phyloP scores from a whole-genome alignment of 306 rosid genomes.

The Medicago truncatula region DNA sequence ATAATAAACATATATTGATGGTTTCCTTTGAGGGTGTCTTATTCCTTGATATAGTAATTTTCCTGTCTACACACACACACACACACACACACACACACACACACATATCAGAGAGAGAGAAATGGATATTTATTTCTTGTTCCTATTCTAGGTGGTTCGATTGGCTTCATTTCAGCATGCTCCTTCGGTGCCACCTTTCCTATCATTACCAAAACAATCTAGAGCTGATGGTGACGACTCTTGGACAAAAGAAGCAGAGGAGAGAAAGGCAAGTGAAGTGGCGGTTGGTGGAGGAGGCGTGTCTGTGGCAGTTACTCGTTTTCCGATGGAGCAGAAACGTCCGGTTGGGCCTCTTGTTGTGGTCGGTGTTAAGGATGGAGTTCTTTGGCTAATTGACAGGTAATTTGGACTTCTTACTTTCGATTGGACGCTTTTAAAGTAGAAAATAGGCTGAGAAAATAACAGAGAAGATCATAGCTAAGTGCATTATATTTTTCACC shows the following conservation, averaged over 20 bases:
- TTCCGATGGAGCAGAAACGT: constrained; percentile 95
- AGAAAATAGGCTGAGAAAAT: constrained; percentile 20
- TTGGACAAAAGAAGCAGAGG: constrained; percentile 64
- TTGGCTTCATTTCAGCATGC: constrained; percentile 99
- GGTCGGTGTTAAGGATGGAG: constrained; percentile 98
- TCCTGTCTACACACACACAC: neutral
- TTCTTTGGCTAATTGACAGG: constrained; percentile 99
- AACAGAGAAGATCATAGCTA: constrained; percentile 12
- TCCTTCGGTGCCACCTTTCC: constrained; percentile 95
- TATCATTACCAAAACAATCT: constrained; percentile 78
- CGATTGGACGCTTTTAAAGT: too few species aligned
- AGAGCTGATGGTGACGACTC: constrained; percentile 76
- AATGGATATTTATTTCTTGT: constrained; percentile 21
- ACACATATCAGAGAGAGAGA: neutral
- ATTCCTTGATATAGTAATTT: constrained; percentile 17
- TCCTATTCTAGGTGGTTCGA: constrained; percentile 79
- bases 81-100: too few species aligned
- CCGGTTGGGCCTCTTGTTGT: constrained; percentile 93
- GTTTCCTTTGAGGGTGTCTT: constrained; percentile 24
- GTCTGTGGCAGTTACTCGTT: constrained; percentile 94
- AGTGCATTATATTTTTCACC: constrained; percentile 9
- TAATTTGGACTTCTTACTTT: constrained; percentile 46
- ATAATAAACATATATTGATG: constrained; percentile 19
- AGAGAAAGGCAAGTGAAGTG: constrained; percentile 79
- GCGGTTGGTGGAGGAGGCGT: constrained; percentile 99